These are phyloP conservation scores for Holtermanniella nyarrowii DNA, from an alignment of 768 basidiomycete genomes.

Conservation along the genomic window DNA sequence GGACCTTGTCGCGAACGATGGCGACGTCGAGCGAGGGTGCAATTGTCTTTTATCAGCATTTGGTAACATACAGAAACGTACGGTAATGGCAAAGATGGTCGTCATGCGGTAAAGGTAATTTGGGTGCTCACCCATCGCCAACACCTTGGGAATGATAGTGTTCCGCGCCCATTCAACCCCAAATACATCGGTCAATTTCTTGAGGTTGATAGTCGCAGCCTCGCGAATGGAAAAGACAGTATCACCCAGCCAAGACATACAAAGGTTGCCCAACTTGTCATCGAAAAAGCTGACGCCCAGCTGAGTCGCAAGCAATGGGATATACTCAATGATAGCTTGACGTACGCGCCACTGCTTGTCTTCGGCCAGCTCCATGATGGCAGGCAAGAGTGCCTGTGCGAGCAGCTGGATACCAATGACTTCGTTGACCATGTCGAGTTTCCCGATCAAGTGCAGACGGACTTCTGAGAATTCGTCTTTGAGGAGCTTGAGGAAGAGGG, in stretches of 20 bases:
- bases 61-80: slow-evolving; percentile 43
- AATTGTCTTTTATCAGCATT: slow-evolving; percentile 58
- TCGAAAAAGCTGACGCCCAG: slow-evolving; percentile 95
- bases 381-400: slow-evolving; percentile 88
- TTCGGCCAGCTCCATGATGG: slow-evolving; percentile 94
- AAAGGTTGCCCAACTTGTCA: slow-evolving; percentile 88
- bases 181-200: slow-evolving; percentile 95
- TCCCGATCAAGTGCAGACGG: slow-evolving; percentile 93
- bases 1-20: slow-evolving; percentile 64
- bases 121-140: slow-evolving; percentile 91
- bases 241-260: slow-evolving; percentile 98
- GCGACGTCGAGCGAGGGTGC: slow-evolving; percentile 76
- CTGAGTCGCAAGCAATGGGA: slow-evolving; percentile 97
- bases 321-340: slow-evolving; percentile 98
- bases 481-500: slow-evolving; percentile 86
- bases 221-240: slow-evolving; percentile 97
- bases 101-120: slow-evolving; percentile 99
- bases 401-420: slow-evolving; percentile 97
- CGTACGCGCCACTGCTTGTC: slow-evolving; percentile 99
- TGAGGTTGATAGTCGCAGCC: slow-evolving; percentile 92
- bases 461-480: slow-evolving; percentile 99
- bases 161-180: slow-evolving; percentile 94
- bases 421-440: slow-evolving; percentile 91
- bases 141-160: slow-evolving; percentile 91
- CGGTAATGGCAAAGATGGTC: slow-evolving; percentile 95